Evolutionary conservation across 495 filamentous ascomycete genomes (phyloP).

Genomic region (Cercophora sp.): DNA sequence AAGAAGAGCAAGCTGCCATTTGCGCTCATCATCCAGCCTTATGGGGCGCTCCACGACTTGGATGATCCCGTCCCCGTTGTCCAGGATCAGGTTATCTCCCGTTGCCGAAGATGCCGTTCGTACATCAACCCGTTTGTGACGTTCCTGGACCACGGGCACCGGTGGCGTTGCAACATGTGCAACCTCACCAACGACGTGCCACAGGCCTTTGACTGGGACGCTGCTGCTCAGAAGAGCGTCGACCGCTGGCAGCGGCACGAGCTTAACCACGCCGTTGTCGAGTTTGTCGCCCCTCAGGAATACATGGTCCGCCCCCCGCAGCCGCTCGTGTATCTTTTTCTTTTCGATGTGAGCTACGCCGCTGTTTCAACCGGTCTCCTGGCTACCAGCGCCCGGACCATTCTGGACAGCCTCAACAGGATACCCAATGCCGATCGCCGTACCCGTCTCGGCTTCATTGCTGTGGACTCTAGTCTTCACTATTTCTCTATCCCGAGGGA

Average conservation of each 20-base stretch:
- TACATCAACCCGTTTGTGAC: slow-evolving; percentile 98
- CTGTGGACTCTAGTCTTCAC: slow-evolving; percentile 90
- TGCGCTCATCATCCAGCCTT: slow-evolving; percentile 93
- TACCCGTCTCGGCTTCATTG: slow-evolving; percentile 90
- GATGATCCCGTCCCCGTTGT: slow-evolving; percentile 90
- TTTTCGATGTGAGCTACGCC: slow-evolving; percentile 93
- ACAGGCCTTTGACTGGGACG: slow-evolving; percentile 98
- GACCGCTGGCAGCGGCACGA: slow-evolving; percentile 88
- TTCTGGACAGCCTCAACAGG: slow-evolving; percentile 90
- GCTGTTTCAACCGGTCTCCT: slow-evolving; percentile 90
- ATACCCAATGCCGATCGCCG: slow-evolving; percentile 95
- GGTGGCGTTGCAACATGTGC: slow-evolving; percentile 99
- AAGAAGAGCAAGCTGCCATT: slow-evolving; percentile 97
- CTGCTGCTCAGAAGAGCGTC: slow-evolving; percentile 78
- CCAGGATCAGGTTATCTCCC: slow-evolving; percentile 93
- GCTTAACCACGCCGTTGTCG: slow-evolving; percentile 89
- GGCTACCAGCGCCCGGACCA: slow-evolving; percentile 88
- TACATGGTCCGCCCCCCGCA: slow-evolving; percentile 99
- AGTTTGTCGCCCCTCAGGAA: slow-evolving; percentile 96
- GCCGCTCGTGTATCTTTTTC: slow-evolving; percentile 94
- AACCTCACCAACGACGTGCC: slow-evolving; percentile 98
- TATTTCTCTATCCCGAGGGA: slow-evolving; percentile 94
- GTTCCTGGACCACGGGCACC: slow-evolving; percentile 93
- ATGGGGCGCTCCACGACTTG: slow-evolving; percentile 83
- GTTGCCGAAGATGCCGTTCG: slow-evolving; percentile 89